Base-by-base conservation (phyloP, 2,329 filamentous ascomycete genomes). In the Trichoderma harzianum region DNA sequence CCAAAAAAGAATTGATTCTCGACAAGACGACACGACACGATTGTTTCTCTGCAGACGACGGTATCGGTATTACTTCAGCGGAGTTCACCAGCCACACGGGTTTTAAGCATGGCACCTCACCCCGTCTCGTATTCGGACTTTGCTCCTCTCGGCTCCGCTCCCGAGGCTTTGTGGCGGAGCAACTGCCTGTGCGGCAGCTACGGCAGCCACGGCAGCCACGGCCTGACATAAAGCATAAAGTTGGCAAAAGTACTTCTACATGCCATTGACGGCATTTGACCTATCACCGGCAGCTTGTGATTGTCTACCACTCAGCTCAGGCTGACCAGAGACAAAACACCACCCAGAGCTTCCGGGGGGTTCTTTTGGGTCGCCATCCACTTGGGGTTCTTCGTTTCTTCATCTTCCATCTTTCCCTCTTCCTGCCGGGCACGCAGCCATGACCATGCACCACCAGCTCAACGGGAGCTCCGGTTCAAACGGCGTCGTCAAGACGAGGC, bases 401-500 rank as follows among this genome's bases (percentile, higher is more conserved):
- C 39, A 24, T 57, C 65, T n/a, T 26, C 32, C 51, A 14, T 34
- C 18, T 21, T 55, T 55, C 53, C 16, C 10, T 7, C 34, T 14
- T 55, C 21, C n/a, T 21, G 10, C 16, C 24, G 21, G n/a, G n/a
- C 64, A 21, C 14, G 26, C 32, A 68, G 61, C 16, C 57, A 72
- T 72, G 71, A 61, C 70, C 21, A 68, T 66, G 64, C 70, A 58
- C 26, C 70, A 72, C 43, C 64, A 39, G 60, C 65, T 72, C 36
- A 65, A 65, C 47, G 68, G 60, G 32, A 64, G 68, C 61, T 58
- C 68, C 68, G 60, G 58, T 64, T 24, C 73, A 66, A 68, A 69
- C 53, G 66, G 73, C n/a, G 73, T 75, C 57, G 73, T 74, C 73
- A 81, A 82, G 74, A 77, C 78, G 16, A 78, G 81, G 21, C 79